Base-by-base conservation (phyloP, 2,329 filamentous ascomycete genomes). In the Apiospora marii region DNA sequence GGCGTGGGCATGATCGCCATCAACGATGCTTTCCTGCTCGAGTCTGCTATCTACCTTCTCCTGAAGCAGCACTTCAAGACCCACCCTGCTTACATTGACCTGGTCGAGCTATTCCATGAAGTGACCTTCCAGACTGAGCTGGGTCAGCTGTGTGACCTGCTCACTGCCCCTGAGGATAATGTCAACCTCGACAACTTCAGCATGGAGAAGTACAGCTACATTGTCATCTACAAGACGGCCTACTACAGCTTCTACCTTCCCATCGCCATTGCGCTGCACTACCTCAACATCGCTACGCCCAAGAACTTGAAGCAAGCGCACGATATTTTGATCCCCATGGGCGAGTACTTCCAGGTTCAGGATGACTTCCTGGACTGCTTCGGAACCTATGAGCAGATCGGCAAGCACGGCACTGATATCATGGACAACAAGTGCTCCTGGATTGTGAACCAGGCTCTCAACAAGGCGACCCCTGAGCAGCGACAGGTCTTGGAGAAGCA, bases 371-470 rank as follows among this genome's bases (percentile, higher is more conserved):
- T 99, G 70, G 96, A 99, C 88, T 97, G 97, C 86, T 99, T 96
- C 81, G 96, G 96, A 78, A 92, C 96, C 78, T 95, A 96, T 51
- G 91, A 94, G 80, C 90, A 95, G 80, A 96, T 99, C 82, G 96
- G 96, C 84, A 99, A 99, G 91, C 98, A 98, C 76, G 96, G 96
- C 77, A 99, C 96, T 74, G 96, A 99, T 81, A 99, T 99, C 84
- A 92, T 95, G 88, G 96, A 99, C 87, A 99, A 99, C 90, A 99
- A 99, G 90, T 99, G 96, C 89, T 97, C 94, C 58, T 99, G 96
- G 96, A 87, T 99, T 73, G 90, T 99, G 84, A 99, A 99, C 89
- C 92, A 98, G 85, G 96, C 96, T 67, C 88, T 99, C 73, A 89
- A 91, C 82, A 89, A 92, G 74, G 93, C 90, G 76, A 95, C 89